Evolutionary conservation across 2,329 filamentous ascomycete species (phyloP).

Genomic region (Colletotrichum sp.): DNA sequence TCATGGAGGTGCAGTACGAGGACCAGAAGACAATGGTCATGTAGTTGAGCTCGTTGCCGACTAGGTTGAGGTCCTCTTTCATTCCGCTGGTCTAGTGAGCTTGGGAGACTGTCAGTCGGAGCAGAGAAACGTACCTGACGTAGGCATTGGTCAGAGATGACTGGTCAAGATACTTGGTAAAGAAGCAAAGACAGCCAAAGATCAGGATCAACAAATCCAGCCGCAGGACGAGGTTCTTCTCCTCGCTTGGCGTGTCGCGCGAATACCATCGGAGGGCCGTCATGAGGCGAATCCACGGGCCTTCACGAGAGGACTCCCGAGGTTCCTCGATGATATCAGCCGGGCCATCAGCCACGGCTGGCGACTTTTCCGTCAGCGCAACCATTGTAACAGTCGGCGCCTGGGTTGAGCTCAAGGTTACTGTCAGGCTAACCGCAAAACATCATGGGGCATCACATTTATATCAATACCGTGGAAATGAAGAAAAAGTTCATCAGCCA

Average conservation of each 20-base stretch:
- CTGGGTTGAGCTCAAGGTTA: not conserved
- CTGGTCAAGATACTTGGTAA: constrained; percentile 44
- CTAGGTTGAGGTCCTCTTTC: constrained; percentile 36
- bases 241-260: constrained; percentile 30
- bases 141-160: constrained; percentile 41
- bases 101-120: not conserved
- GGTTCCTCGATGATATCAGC: not conserved
- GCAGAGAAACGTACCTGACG: constrained; percentile 30
- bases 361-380: constrained; percentile 3
- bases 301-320: not conserved
- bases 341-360: not conserved
- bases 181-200: constrained; percentile 43
- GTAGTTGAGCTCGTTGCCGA: constrained; percentile 38
- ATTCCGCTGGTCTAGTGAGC: constrained; percentile 35
- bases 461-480: not conserved
- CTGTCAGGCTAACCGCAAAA: not conserved
- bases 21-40: constrained; percentile 36
- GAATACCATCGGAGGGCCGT: constrained; percentile 37
- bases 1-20: constrained; percentile 44
- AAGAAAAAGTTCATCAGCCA: not conserved
- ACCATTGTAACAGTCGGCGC: not conserved
- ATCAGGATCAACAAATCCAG: constrained; percentile 41
- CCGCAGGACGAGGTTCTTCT: constrained; percentile 39
- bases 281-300: constrained; percentile 30
- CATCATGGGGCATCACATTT: not conserved